A percentile compares a stretch with the other conserved stretches of the same genome.
phyloP scores from a whole-genome alignment of 129 eudicot species.

The Smallanthus sonchifolius region DNA sequence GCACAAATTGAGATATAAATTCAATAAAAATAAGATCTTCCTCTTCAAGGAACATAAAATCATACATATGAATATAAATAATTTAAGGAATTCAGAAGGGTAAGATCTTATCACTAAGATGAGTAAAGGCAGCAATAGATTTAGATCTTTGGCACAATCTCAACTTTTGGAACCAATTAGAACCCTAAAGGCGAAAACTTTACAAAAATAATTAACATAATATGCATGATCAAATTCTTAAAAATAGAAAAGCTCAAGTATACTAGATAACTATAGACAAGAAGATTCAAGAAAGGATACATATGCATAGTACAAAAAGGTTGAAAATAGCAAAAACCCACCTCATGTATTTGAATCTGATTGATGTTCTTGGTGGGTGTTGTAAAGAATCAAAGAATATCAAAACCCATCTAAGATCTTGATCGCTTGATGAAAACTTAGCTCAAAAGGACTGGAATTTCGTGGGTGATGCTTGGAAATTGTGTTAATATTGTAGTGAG shows the following conservation, averaged over 20 bases:
- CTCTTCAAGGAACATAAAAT: constrained; percentile 7
- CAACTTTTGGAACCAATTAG: constrained; percentile 16
- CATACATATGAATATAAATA: constrained; percentile 3
- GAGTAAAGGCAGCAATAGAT: constrained; percentile 16
- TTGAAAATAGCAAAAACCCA: background rate
- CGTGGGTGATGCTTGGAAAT: constrained; percentile 21
- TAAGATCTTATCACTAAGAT: background rate
- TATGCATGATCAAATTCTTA: constrained; percentile 22
- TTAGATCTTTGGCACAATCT: constrained; percentile 21
- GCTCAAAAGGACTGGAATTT: constrained; percentile 22
- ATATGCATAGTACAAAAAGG: background rate
- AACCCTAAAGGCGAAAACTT: constrained; percentile 26
- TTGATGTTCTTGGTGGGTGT: constrained; percentile 20
- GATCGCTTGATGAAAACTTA: constrained; percentile 22
- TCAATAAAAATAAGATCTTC: background rate
- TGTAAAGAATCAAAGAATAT: constrained; percentile 11
- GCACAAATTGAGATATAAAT: background rate
- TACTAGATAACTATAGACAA: background rate
- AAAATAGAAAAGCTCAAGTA: background rate
- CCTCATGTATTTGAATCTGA: constrained; percentile 25
- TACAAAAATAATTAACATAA: constrained; percentile 5
- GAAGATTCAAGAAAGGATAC: background rate
- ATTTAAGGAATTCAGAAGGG: background rate
- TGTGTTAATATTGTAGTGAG: constrained; percentile 27
- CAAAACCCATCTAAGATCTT: constrained; percentile 26